Percentiles rank a stretch among this genome's conserved stretches.
These are phyloP conservation scores for Rhododendron griersonianum DNA, from an alignment of 148 eudicot genomes.

Conservation along the genomic window DNA sequence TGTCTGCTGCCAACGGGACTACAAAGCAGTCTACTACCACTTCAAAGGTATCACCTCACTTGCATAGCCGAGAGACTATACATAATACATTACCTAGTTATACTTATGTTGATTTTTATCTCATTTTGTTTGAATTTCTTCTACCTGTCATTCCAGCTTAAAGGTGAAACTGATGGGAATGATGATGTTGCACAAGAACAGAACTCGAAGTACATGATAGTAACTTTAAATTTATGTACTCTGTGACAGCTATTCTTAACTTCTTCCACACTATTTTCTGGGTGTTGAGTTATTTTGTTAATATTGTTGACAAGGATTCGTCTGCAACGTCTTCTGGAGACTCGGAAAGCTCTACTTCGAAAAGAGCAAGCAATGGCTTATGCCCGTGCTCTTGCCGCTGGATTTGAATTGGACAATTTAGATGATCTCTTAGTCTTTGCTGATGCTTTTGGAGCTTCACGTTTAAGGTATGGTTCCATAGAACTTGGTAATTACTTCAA, in stretches of 20 bases:
- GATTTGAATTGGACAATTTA: constrained; percentile 43
- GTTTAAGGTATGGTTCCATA: constrained; percentile 30
- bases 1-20: constrained; percentile 24
- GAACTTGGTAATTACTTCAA: not conserved
- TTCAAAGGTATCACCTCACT: constrained; percentile 29
- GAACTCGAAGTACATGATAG: constrained; percentile 40
- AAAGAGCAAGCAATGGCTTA: constrained; percentile 70
- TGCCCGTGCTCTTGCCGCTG: constrained; percentile 59
- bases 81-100: not conserved
- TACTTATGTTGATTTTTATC: not conserved
- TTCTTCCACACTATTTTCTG: not conserved
- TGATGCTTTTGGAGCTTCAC: constrained; percentile 51
- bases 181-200: constrained; percentile 32
- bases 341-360: constrained; percentile 45
- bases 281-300: constrained; percentile 12
- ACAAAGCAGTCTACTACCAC: constrained; percentile 33
- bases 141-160: constrained; percentile 17
- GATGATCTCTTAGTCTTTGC: constrained; percentile 50
- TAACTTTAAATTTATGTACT: not conserved
- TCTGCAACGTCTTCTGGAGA: constrained; percentile 46
- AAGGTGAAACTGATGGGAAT: constrained; percentile 27
- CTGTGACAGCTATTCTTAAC: not conserved
- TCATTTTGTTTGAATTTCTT: not conserved
- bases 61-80: not conserved
- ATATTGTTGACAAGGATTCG: constrained; percentile 28